Base-by-base conservation (phyloP, 2,329 filamentous ascomycete species). In the Erysiphe neolycopersici region DNA sequence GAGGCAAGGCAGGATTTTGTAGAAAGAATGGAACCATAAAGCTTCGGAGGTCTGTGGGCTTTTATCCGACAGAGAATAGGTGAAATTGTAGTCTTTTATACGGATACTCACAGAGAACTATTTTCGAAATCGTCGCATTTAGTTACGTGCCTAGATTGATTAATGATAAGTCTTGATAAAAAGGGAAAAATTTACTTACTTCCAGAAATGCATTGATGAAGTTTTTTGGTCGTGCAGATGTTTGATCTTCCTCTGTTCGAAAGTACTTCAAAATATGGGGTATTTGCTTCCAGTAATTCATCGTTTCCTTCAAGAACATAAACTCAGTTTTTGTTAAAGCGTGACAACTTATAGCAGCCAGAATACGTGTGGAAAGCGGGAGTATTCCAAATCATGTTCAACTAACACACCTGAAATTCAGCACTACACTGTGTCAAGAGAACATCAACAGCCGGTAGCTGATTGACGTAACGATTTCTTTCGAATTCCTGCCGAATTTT, bases 201-300 rank as follows among this genome's bases (percentile, higher is more conserved):
- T 95, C 83, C 56, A 98, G 67, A 67, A 98, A 98, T 42, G 83
- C 83, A 53, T 76, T 71, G 65, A 98, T 91, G 65, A 98, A 98
- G 66, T 73, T 89, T 55, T 73, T 73, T 35, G 87, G 87, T 62
- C 94, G 64, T 59, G 73, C 74, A 53, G 72, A 67, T 52, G 67
- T 82, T 60, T 67, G 79, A 60, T 73, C 82, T 67, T 74, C 82
- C 61, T 95, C 85, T 54, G 76, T 70, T 59, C 85, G 76, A 70
- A 95, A 98, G 64, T 93, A 98, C 55, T 89, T 84, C 71, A 98
- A 83, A 53, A 98, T 71, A 61, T 98, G 89, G 50, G 80, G 80
- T 48, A 85, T 69, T 64, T 98, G 89, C 64, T 94, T 93, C 89
- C 89, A 98, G 69, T 80, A 98, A 66, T 98, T 98, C 68, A 98